Base-by-base conservation (phyloP, 805 yeast species). In the Cyberlindnera suaveolens region DNA sequence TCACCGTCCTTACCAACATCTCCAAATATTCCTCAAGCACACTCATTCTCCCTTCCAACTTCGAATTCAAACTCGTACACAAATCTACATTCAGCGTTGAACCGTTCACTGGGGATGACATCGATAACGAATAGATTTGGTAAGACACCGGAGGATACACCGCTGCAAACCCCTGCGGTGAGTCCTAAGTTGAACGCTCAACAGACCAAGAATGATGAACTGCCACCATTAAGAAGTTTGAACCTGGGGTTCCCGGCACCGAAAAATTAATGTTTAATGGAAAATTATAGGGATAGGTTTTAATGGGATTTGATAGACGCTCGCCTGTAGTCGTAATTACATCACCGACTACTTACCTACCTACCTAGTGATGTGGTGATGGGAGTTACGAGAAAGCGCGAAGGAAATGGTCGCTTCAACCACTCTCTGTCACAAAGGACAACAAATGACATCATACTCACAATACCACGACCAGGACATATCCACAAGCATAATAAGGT, bases 1-100 rank as follows among this genome's bases (percentile, higher is more conserved):
- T 62, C 66, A 1, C 67, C 67, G 8, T 48, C 58, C 4, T 23
- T 50, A 19, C 56, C 61, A 37, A 40, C 49, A 2, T 55, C 59
- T 0, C 58, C 58, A 23, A 23, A 38, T 5, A 40, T 47, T 6
- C 32, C 39, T 8, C 34, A 43, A 1, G 38, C 26, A n/a, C 32
- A 43, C 4, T 38, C 52, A 11, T 51, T 49, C 29, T 42, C 54
- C 1, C 41, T 54, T 8, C 40, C 55, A 16, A 42, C 37, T 6
- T 48, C 58, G 6, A 48, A 46, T 20, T 48, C 56, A 9, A 49
- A 51, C 39, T 53, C 58, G 4, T 53, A 45, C 35, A 50, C 57
- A n/a, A 57, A 56, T 31, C 27, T 56, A 8, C 55, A 53, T 23
- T 39, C 50, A 3, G 60, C 52, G 6, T 23, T 57, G n/a, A 44